phyloP scores from a whole-genome alignment of 768 basidiomycete species.

The Neoboletus subvelutipes region DNA sequence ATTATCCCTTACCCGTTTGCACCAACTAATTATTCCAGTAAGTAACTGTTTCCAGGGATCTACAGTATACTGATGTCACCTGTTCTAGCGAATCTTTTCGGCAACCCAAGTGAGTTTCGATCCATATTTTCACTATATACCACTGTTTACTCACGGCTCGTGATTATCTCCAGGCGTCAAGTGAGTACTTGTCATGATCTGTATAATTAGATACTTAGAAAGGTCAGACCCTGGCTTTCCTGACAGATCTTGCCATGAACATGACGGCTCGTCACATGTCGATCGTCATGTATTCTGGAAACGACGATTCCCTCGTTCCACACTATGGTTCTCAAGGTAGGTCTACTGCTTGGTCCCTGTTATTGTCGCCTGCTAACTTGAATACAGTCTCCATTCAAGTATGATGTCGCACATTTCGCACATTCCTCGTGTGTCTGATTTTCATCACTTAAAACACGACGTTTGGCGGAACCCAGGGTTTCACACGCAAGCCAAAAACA shows the following conservation, averaged over 20 bases:
- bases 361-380: conserved; percentile 3
- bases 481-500: conserved; percentile 64
- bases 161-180: conserved; percentile 28
- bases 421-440: background rate
- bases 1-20: conserved; percentile 27
- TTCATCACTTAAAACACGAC: conserved; percentile 60
- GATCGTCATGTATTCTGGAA: conserved; percentile 62
- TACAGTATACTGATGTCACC: too few species aligned
- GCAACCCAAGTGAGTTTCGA: conserved; percentile 34
- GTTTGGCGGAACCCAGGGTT: conserved; percentile 75
- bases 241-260: conserved; percentile 65
- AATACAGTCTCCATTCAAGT: conserved; percentile 55
- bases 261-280: conserved; percentile 46
- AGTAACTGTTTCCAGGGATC: conserved; percentile 5
- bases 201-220: background rate
- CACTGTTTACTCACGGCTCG: background rate
- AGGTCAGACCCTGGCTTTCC: conserved; percentile 41
- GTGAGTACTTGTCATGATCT: conserved; percentile 22
- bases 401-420: background rate
- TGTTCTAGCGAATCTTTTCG: conserved; percentile 12
- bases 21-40: conserved; percentile 1
- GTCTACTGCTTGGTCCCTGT: conserved; percentile 6
- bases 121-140: background rate
- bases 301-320: conserved; percentile 63
- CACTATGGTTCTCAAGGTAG: conserved; percentile 63